Conservation (phyloP, 1,284 basidiomycete genomes). For the Ceratobasidium sp. region DNA sequence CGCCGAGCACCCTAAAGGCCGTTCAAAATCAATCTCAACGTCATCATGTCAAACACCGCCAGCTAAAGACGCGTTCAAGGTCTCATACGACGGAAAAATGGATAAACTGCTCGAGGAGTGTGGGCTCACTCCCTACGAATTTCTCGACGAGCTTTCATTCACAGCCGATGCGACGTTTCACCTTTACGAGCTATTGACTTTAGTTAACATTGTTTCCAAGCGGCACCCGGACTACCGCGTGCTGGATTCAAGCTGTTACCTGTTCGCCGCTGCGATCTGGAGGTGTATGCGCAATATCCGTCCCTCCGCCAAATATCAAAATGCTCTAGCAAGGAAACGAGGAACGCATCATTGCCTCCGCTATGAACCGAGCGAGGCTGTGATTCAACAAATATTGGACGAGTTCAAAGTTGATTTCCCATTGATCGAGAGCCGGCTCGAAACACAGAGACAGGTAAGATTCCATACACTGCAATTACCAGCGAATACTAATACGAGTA, state of each 20-base stretch:
- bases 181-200: no score
- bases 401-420: no score
- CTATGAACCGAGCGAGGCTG: no score
- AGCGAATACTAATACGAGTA: no score
- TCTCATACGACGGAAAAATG: neutral
- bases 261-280: constrained; percentile 17
- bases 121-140: neutral
- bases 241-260: neutral
- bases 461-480: no score
- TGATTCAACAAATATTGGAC: no score
- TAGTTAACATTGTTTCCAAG: no score
- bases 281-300: neutral
- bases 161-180: neutral
- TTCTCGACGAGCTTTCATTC: neutral
- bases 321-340: no score
- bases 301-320: neutral
- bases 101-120: neutral
- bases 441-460: no score
- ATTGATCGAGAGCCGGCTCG: no score
- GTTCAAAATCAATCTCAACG: neutral
- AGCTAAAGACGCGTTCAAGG: neutral
- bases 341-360: no score
- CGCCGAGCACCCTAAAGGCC: neutral
- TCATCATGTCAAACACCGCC: neutral
- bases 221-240: neutral